Base-by-base conservation (phyloP, 2,329 filamentous ascomycete genomes). In the Paecilomyces sp. region DNA sequence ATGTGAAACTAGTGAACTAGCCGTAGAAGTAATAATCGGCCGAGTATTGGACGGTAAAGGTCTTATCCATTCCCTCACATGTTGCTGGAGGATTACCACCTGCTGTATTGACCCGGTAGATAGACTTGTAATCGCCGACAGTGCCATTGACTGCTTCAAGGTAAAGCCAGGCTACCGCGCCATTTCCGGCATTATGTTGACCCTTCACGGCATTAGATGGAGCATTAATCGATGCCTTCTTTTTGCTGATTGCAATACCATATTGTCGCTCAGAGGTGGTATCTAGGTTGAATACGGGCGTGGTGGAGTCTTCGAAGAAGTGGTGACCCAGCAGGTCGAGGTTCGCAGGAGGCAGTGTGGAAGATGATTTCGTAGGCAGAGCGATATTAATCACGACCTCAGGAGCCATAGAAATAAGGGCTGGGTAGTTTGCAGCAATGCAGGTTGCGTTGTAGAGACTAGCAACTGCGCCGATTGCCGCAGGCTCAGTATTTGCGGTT, bases 361-460 rank as follows among this genome's bases (percentile, higher is more conserved):
- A 68, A 52, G 65, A 63, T 6, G 71, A 70, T 36, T 66, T 65
- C 12, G 61, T 59, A 6, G 78, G 80, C 52, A 88, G 78, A 68
- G 85, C 79, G 70, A 89, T 88, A 69, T 85, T 81, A 58, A 96
- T 82, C 1, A 88, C 85, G 60, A 91, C 83, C 61, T 79, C 79
- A 3, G 90, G 86, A 22, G 95, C 81, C 58, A 81, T 74, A 63
- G 80, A 71, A 51, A 92, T 79, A 15, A 94, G 79, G 58, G 86
- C 82, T 0, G 90, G 87, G 67, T 86, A 87, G 65, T 84, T 79
- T 51, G 88, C 82, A 6, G 88, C 89, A 34, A 93, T 75, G 77
- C 93, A 97, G 66, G 87, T 90, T 61, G 87, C 89, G 76, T 97
- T 92, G 86, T 90, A 97, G 67, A 97, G 89, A 1, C 85, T 87